Percentiles rank a stretch among this genome's conserved stretches.
These are phyloP conservation scores for Paramecium tetraurelia DNA, from an alignment of 73 alveolate species.

Conservation along the genomic window DNA sequence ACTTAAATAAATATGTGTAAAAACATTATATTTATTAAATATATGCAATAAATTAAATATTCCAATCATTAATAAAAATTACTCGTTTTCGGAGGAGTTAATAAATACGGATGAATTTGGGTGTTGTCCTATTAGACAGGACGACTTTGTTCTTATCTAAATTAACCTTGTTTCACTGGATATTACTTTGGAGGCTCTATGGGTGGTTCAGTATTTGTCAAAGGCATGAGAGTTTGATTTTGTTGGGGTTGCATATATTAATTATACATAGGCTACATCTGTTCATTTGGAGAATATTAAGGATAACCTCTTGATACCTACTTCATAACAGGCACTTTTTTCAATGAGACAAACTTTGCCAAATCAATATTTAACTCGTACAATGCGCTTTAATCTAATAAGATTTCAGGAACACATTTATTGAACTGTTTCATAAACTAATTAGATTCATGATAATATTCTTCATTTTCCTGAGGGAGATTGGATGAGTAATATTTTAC, in stretches of 20 bases:
- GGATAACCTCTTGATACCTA: not conserved
- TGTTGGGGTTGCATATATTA: not conserved
- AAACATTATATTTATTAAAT: not conserved
- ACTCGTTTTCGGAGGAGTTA: conserved; percentile 29
- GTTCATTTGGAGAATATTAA: not conserved
- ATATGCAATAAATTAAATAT: not conserved
- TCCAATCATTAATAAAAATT: not conserved
- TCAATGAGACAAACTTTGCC: conserved; percentile 11
- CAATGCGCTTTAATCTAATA: conserved; percentile 1
- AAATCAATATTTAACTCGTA: conserved; percentile 22
- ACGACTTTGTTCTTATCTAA: not conserved
- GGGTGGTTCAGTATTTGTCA: not conserved
- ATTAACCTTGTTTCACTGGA: not conserved
- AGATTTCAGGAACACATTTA: conserved; percentile 18
- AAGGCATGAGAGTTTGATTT: not conserved
- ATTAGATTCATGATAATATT: conserved; percentile 42
- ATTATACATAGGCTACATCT: not conserved
- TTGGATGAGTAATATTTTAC: conserved; percentile 8
- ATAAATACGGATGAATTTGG: conserved; percentile 17
- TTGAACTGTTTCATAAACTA: conserved; percentile 4
- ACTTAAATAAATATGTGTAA: not conserved
- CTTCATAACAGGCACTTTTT: not conserved
- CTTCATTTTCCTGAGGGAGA: conserved; percentile 1
- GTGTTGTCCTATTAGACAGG: not conserved
- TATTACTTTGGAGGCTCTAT: not conserved